Evolutionary conservation across 495 filamentous ascomycete genomes (phyloP).

Genomic region (Halenospora varia): DNA sequence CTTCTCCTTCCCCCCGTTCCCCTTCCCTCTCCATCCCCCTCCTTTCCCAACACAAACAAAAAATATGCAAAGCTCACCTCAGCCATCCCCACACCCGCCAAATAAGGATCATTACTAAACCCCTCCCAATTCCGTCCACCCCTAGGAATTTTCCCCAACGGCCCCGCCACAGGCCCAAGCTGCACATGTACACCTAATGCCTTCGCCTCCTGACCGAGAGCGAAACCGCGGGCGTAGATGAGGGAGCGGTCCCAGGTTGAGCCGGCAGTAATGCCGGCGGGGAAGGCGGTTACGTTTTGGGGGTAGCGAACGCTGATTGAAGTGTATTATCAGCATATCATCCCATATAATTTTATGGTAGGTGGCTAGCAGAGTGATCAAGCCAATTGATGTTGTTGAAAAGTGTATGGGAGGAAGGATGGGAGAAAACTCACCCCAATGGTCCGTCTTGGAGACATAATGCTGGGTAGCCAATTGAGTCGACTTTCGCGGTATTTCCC

Average conservation of each 20-base stretch:
- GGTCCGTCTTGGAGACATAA: conserved; percentile 58
- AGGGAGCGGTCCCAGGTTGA: conserved; percentile 58
- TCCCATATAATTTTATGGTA: no score
- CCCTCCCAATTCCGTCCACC: conserved; percentile 4
- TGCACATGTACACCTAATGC: conserved; percentile 69
- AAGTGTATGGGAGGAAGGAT: conserved; percentile 2
- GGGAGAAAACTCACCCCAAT: conserved; percentile 42
- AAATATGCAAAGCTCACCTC: no score
- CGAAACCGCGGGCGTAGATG: conserved; percentile 62
- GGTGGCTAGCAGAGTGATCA: no score
- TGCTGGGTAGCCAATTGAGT: conserved; percentile 51
- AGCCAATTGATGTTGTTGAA: no score
- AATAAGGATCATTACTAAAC: conserved; percentile 68
- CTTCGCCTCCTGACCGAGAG: conserved; percentile 17
- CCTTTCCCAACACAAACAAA: no score
- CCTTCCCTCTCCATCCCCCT: no score
- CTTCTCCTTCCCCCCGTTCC: no score
- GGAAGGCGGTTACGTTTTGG: conserved; percentile 77
- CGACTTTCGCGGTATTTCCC: conserved; percentile 54
- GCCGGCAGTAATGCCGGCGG: conserved; percentile 77
- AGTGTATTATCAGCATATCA: not conserved
- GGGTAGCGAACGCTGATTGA: conserved; percentile 32
- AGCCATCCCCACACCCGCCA: conserved; percentile 68
- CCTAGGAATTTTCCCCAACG: conserved; percentile 63
- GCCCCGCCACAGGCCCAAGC: conserved; percentile 85